Base-by-base conservation (phyloP, 1,139 yeast genomes). In the Chernovozyma sophiae-reginae region DNA sequence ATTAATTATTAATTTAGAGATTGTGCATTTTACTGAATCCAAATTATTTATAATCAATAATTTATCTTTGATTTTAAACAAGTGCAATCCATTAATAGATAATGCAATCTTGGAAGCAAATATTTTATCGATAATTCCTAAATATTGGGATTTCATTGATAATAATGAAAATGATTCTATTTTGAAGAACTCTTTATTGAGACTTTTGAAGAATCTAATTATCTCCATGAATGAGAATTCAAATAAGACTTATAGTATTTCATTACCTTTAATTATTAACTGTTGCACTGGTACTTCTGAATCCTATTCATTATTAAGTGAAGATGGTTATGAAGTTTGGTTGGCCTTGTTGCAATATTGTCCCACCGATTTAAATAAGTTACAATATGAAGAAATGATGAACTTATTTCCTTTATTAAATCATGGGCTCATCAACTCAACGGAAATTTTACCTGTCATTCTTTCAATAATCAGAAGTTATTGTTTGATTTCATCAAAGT, bases 271-370 rank as follows among this genome's bases (percentile, higher is more conserved):
- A 39, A 69, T 90, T 25, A 64, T 66, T 14, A 74, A 82, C 30
- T 81, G 95, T 46, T 81, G 87, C 44, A 41, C 58, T 3, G 80
- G 80, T 7, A 51, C 62, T 4, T 75, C 89, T 1, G 79, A 78
- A 25, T 68, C 70, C 38, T 81, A 81, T 45, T 66, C 81, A 2
- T 66, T 86, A 36, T 58, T 92, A 10, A 70, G 84, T 22, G 97
- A 92, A 52, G 98, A 92, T 58, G 97, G 95, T 0, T 79, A 79
- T 51, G 95, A 86, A 36, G 64, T 92, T 36, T 90, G 97, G 97
- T 65, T 76, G 28, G 72, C 83, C 0, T 54, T 87, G 3, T 58
- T 90, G 35, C 85, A 80, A 42, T 80, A 81, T 37, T 56, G 62
- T 34, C 79, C 79, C 1, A 37, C 52, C 19, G 47, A 48, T 15